A percentile compares a stretch with the other conserved stretches of the same genome.
These are phyloP conservation scores for Ophiostoma ulmi DNA, from an alignment of 2,329 filamentous ascomycete species.

Conservation along the genomic window DNA sequence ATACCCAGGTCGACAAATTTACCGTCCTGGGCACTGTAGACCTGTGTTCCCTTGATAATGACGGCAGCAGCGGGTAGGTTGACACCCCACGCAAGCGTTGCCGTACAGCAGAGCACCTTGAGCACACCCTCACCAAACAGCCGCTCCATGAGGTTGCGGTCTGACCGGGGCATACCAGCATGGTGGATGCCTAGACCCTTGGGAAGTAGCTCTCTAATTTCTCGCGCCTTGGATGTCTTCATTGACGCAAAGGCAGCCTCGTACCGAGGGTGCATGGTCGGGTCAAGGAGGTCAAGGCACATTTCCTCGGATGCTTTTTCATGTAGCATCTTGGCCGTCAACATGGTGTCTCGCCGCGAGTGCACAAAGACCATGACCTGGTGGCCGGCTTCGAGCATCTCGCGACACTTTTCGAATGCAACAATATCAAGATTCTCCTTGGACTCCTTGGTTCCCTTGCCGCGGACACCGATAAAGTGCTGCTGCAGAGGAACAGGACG, in stretches of 20 bases:
- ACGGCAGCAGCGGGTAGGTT: conserved; percentile 96
- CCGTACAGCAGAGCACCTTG: conserved; percentile 96
- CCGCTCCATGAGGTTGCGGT: conserved; percentile 91
- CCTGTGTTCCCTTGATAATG: conserved; percentile 94
- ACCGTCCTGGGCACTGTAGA: conserved; percentile 93
- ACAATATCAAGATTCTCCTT: conserved; percentile 84
- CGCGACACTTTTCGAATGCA: conserved; percentile 88
- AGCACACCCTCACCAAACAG: conserved; percentile 89
- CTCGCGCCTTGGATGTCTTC: conserved; percentile 76
- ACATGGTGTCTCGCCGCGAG: conserved; percentile 86
- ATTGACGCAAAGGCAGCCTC: conserved; percentile 76
- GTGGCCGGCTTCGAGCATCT: conserved; percentile 88
- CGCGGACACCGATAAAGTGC: conserved; percentile 94
- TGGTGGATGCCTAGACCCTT: conserved; percentile 95
- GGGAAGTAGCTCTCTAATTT: conserved; percentile 80
- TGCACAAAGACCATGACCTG: conserved; percentile 99
- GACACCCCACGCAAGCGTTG: conserved; percentile 96
- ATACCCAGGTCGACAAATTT: conserved; percentile 97
- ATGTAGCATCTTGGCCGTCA: conserved; percentile 77
- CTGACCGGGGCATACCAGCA: conserved; percentile 89
- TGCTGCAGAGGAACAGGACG: conserved; percentile 93
- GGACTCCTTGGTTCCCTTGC: conserved; percentile 77
- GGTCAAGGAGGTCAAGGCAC: conserved; percentile 78
- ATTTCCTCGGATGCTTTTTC: conserved; percentile 80
- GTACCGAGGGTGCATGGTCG: conserved; percentile 70